Evolutionary conservation across 2,329 filamentous ascomycete species (phyloP), one percentile per base, ranked within the genome.

Genomic region (Parafenestella ontariensis): DNA sequence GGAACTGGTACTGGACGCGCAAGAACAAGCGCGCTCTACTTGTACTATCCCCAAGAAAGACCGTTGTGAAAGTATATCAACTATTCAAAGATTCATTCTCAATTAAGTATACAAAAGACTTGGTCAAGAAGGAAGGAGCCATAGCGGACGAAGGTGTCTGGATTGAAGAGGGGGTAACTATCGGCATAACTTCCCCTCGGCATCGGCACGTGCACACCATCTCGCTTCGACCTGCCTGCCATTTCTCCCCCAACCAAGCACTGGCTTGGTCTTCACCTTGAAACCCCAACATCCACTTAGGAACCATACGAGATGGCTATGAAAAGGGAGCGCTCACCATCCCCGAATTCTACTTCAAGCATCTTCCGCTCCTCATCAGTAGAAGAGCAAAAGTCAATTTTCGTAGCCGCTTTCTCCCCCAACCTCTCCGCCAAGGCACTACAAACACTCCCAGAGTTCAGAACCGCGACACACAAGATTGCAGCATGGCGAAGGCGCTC

Each of bases 351-450:
- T 5, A 8, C 55, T 8, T 54, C 65, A 18, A 58, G 73, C n/a
- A 71, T 82, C 49, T 82, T 77, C 67, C 72, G 68, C 33, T 84
- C 82, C 10, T 57, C 69, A 8, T 68, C 76, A 3, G 79, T 84
- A 49, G 65, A 79, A 45, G 81, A 84, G 61, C 80, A 82, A 58
- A 72, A 76, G n/a, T 84, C 81, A 10, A 78, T 70, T 15, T 85
- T 85, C 75, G 69, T 78, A 50, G 83, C 76, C 54, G 76, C 77
- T 59, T 85, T 78, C 70, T 82, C 82, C 24, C 77, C 80, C 29
- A 72, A 73, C 6, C 67, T 79, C 20, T 65, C 78, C 29, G 67
- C 75, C 36, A 65, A 67, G 52, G 62, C 68, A 13, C 73, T 83
- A 0, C 81, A 83, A 69, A 57, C 67, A 2, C 72, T 79, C 18